Evolutionary conservation across 2,329 filamentous ascomycete genomes (phyloP), one percentile per base, ranked within the genome.

Genomic region (Colletotrichum sp.): DNA sequence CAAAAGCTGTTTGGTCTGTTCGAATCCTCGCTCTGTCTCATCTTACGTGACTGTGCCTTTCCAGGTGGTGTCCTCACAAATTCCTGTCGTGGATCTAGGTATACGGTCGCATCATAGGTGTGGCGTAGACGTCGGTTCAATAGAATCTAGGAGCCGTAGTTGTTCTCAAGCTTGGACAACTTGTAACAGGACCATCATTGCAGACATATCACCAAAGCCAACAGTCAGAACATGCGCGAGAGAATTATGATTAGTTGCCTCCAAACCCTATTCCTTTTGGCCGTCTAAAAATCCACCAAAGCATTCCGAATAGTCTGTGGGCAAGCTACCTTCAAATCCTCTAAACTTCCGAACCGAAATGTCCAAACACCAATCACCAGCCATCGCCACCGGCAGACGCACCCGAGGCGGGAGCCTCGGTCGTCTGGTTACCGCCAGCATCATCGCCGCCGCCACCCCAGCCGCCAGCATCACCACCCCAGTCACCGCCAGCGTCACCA

Each of bases 401-500:
- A 34, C 52, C 76, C 76, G 75, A 78, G 52, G 68, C 74, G 70
- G 68, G 69, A 68, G 58, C 66, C 32, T 24, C 74, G 16, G 59
- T 61, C 34, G 69, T 28, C 26, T 73, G 38, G 38, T 48, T 48
- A 21, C n/a, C 43, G 43, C 43, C n/a, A 21, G 43, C 38, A 48
- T n/a, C 38, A 21, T 43, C 36, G 16, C 34, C 34, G 34, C 34
- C 34, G 34, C 38, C 38, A 48, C 38, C 38, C 38, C 38, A 48
- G 18, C 38, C 38, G 38, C 38, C 69, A 8, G 34, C 24, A 26
- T 76, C 62, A 16, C 67, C 59, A 10, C 74, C 77, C n/a, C 24
- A 76, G 18, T 73, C 81, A 28, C 62, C 77, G n/a, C 74, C 81
- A 34, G 43, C 76, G 28, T 76, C 74, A 59, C 76, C 79, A n/a